These are phyloP conservation scores for Cyberlindnera xylosilytica DNA, from an alignment of 805 yeast genomes.

Conservation along the genomic window DNA sequence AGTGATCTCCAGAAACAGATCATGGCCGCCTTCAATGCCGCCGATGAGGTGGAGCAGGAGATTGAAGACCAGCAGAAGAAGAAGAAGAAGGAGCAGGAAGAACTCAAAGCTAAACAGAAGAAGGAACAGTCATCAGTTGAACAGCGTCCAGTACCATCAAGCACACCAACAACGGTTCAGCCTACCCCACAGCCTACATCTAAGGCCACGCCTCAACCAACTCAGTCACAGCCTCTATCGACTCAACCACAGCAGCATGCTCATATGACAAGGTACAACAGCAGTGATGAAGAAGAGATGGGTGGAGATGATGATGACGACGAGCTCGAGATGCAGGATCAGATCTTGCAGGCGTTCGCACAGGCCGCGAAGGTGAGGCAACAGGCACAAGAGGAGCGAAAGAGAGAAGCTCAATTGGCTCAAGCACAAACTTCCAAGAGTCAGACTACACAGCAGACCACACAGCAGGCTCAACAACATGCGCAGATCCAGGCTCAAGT, in stretches of 20 bases:
- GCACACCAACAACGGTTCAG: slow-evolving; percentile 1
- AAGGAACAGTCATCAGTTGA: too few relatives aligned
- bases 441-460: not conserved
- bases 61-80: not conserved
- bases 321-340: slow-evolving; percentile 22
- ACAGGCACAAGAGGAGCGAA: not conserved
- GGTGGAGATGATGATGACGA: slow-evolving; percentile 16
- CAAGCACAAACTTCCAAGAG: slow-evolving; percentile 1
- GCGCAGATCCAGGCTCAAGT: not conserved
- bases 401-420: not conserved
- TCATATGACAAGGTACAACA: not conserved
- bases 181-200: too few relatives aligned
- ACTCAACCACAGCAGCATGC: too few relatives aligned
- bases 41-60: slow-evolving; percentile 1
- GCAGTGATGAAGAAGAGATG: not conserved
- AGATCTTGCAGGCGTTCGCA: slow-evolving; percentile 25
- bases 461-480: slow-evolving; percentile 11
- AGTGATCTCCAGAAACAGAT: slow-evolving; percentile 24
- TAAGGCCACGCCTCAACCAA: too few relatives aligned
- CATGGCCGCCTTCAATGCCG: slow-evolving; percentile 17
- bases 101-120: too few relatives aligned
- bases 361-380: slow-evolving; percentile 14
- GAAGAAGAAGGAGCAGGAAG: not conserved
- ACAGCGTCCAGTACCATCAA: too few relatives aligned
- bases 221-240: too few relatives aligned